Evolutionary conservation across 2,329 filamentous ascomycete species (phyloP).

Genomic region (Trichophyton rubrum): DNA sequence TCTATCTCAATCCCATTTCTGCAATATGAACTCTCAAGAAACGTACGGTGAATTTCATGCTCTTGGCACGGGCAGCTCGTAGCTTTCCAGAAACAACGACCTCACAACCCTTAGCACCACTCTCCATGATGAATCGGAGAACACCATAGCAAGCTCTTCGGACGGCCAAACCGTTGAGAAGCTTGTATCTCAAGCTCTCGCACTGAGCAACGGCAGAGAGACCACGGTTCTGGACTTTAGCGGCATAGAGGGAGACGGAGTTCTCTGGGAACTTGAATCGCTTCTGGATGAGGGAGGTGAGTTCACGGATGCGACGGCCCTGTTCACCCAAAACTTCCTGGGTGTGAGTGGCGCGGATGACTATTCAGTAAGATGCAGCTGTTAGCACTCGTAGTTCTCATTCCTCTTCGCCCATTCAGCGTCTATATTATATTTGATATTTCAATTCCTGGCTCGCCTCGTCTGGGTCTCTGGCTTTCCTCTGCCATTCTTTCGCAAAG

Average conservation of each 20-base stretch:
- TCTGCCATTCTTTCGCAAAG: background rate
- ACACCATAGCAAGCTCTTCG: slow-evolving; percentile 99
- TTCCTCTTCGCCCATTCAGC: background rate
- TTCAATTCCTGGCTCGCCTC: too few species aligned
- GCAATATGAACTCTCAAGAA: background rate
- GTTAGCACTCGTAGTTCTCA: background rate
- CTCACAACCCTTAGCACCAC: slow-evolving; percentile 98
- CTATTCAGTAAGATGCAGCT: slow-evolving; percentile 21
- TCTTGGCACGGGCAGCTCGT: slow-evolving; percentile 96
- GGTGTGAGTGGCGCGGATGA: slow-evolving; percentile 99
- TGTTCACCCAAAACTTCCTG: slow-evolving; percentile 99
- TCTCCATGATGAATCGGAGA: slow-evolving; percentile 99
- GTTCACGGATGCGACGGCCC: slow-evolving; percentile 98
- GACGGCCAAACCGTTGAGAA: slow-evolving; percentile 98
- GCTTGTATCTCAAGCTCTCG: slow-evolving; percentile 99
- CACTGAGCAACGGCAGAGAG: slow-evolving; percentile 99
- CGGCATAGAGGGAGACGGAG: slow-evolving; percentile 98
- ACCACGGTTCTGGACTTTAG: slow-evolving; percentile 99
- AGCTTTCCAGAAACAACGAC: slow-evolving; percentile 99
- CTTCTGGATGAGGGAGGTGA: slow-evolving; percentile 99
- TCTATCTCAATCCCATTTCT: background rate
- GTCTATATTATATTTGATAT: too few species aligned
- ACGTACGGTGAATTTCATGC: slow-evolving; percentile 98
- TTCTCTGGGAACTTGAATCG: slow-evolving; percentile 99
- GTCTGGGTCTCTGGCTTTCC: too few species aligned